phyloP scores from a whole-genome alignment of 805 yeast species.

The Kuraishia capsulata region DNA sequence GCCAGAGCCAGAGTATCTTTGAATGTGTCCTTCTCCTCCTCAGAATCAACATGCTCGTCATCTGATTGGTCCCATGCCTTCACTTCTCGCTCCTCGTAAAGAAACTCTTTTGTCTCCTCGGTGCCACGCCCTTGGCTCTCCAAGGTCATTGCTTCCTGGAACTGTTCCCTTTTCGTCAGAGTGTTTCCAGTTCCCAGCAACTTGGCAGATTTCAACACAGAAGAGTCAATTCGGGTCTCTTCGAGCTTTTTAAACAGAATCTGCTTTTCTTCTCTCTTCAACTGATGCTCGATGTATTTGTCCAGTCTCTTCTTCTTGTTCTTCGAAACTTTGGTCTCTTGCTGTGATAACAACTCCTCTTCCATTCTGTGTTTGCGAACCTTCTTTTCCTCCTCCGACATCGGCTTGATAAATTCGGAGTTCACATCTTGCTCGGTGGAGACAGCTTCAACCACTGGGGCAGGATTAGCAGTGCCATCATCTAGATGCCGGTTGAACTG shows the following conservation, averaged over 20 bases:
- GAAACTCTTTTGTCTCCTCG: slow-evolving; percentile 48
- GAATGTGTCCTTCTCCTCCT: not conserved
- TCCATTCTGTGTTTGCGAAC: slow-evolving; percentile 57
- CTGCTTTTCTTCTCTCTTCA: slow-evolving; percentile 82
- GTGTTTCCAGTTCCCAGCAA: slow-evolving; percentile 63
- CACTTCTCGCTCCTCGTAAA: slow-evolving; percentile 62
- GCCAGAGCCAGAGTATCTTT: slow-evolving; percentile 5
- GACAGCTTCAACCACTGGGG: slow-evolving; percentile 5
- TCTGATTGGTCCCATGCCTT: slow-evolving; percentile 48
- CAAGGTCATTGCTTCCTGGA: slow-evolving; percentile 64
- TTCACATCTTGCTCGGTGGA: slow-evolving; percentile 34
- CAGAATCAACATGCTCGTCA: slow-evolving; percentile 18
- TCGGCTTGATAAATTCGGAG: slow-evolving; percentile 51
- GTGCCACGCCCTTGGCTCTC: slow-evolving; percentile 67
- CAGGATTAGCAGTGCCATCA: slow-evolving; percentile 21
- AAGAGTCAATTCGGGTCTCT: slow-evolving; percentile 61
- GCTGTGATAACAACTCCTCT: slow-evolving; percentile 46
- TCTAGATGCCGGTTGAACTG: slow-evolving; percentile 47
- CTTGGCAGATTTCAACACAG: slow-evolving; percentile 63
- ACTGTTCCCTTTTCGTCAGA: slow-evolving; percentile 57
- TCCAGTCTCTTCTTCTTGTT: slow-evolving; percentile 75
- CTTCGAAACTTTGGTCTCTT: slow-evolving; percentile 60
- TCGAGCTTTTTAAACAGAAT: slow-evolving; percentile 64
- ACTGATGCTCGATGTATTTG: slow-evolving; percentile 85
- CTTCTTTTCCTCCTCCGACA: slow-evolving; percentile 53